Evolutionary conservation across 2,329 filamentous ascomycete genomes (phyloP), one percentile per base, ranked within the genome.

Genomic region (Pestalotiopsis fici): DNA sequence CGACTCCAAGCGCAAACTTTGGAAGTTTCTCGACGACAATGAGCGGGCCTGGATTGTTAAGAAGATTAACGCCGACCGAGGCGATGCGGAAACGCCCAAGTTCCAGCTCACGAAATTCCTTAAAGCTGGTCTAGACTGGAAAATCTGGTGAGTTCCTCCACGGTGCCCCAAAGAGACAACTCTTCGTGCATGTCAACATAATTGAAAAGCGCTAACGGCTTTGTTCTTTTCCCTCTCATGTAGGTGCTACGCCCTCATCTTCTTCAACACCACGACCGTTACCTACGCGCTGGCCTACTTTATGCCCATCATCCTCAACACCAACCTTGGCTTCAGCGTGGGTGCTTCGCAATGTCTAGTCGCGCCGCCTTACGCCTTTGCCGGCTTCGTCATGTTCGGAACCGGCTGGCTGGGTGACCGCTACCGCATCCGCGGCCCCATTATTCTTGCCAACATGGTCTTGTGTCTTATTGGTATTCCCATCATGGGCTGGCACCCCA

Each of bases 271-370:
- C 2, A 94, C 92, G 0, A 92, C 91, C 12, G 87, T 93, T 63
- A 86, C 86, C 1, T 96, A 96, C 76, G 89, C 92, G 0, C 86
- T 96, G 9, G 91, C 92, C 2, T 95, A 92, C 78, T 95, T 95
- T 75, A 80, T 95, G 3, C 93, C 93, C 6, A 88, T 95, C 73
- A 93, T 96, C 72, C 87, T 97, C 15, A 78, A 82, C 62, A 73
- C 73, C 43, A 85, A 82, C 76, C 87, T 95, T 83, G 86, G 87
- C 15, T 95, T 93, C 81, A 82, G 78, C 59, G 82, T 90, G 4
- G 90, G 84, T 7, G 82, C 82, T 61, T 83, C 91, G 0, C 91
- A 94, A 78, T 93, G 91, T 75, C 87, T 95, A 4, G 85, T 90
- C 3, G 91, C 93, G 0, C 91, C 91, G 0, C 90, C 91, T 0